These are phyloP conservation scores for Nymphaea thermarum DNA, from an alignment of 164 flowering plant species.

Conservation along the genomic window DNA sequence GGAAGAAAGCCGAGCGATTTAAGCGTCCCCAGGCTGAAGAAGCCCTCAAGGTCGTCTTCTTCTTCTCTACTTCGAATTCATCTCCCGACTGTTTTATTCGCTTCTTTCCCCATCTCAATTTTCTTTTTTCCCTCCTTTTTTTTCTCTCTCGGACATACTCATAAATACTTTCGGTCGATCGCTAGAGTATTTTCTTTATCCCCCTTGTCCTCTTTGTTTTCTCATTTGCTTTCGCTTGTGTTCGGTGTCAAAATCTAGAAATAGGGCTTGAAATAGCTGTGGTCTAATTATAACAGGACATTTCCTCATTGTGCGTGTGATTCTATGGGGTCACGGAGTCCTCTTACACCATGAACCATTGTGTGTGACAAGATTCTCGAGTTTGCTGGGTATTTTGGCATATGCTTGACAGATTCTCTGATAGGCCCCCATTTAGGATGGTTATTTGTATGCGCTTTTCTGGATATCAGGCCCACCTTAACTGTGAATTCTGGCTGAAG, in stretches of 20 bases:
- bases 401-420: too few species aligned
- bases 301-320: too few species aligned
- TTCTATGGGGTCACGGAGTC: too few species aligned
- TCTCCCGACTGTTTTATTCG: background rate
- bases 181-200: background rate
- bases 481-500: too few species aligned
- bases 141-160: background rate
- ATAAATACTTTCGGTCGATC: background rate
- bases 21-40: background rate
- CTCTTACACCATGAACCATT: too few species aligned
- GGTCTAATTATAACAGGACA: too few species aligned
- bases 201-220: background rate
- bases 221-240: background rate
- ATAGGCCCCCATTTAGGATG: too few species aligned
- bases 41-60: background rate
- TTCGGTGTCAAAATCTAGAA: background rate
- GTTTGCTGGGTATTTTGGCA: too few species aligned
- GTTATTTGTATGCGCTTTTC: too few species aligned
- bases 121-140: background rate
- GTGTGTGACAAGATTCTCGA: too few species aligned
- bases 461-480: too few species aligned
- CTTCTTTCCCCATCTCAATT: background rate
- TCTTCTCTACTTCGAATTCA: background rate
- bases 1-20: background rate
- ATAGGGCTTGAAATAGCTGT: too few species aligned